A percentile compares a stretch with the other conserved stretches of the same genome.
phyloP scores from a whole-genome alignment of 306 rosid species.

The Mimosa pudica region DNA sequence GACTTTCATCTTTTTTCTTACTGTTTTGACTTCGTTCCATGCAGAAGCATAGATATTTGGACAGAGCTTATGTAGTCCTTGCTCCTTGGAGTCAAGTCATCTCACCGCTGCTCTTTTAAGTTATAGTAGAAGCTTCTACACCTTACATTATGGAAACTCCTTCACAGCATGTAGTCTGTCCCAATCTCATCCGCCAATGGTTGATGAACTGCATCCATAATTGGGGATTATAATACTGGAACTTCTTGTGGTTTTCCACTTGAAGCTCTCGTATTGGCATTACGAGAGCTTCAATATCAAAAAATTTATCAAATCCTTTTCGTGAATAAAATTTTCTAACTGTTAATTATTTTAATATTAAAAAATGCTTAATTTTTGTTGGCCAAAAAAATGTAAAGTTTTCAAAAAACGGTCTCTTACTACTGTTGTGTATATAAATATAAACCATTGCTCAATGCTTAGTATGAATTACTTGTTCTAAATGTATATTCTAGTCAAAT shows the following conservation, averaged over 20 bases:
- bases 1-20: constrained; percentile 63
- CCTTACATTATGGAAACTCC: constrained; percentile 60
- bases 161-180: constrained; percentile 65
- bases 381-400: no score
- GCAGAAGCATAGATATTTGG: constrained; percentile 78
- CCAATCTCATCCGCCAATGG: constrained; percentile 47
- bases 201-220: neutral
- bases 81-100: constrained; percentile 42
- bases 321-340: no score
- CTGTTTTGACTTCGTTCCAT: constrained; percentile 67
- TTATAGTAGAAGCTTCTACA: constrained; percentile 70
- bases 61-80: constrained; percentile 75
- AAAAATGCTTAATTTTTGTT: no score
- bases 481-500: no score
- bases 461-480: no score
- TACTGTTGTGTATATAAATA: no score
- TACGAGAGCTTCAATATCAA: neutral
- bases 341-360: no score
- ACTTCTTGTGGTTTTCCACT: neutral
- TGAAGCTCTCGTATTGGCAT: neutral
- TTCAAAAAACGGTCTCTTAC: no score
- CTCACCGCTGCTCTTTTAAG: neutral
- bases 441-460: no score
- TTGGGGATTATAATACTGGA: neutral
- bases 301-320: no score